Percentiles rank a stretch among this genome's conserved stretches.
These are phyloP conservation scores for Patellifolia procumbens DNA, from an alignment of 179 eudicot species.

Conservation along the genomic window DNA sequence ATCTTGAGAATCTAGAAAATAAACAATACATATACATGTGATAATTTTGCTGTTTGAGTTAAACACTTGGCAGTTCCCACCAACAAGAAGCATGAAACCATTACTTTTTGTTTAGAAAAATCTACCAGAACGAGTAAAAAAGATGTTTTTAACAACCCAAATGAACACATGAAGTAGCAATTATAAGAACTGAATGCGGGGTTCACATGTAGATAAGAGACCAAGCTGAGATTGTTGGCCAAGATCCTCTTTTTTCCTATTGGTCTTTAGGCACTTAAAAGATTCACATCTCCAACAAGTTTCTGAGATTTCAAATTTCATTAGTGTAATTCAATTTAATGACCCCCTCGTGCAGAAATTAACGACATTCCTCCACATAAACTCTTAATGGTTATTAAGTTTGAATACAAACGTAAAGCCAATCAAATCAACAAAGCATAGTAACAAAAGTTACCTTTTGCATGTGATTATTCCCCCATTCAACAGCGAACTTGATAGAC, in stretches of 20 bases:
- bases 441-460: constrained; percentile 50
- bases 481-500: constrained; percentile 84
- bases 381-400: background rate
- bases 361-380: background rate
- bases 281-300: background rate
- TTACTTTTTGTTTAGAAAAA: no score
- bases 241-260: background rate
- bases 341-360: no score
- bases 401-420: background rate
- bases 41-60: background rate
- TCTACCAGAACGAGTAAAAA: no score
- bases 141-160: background rate
- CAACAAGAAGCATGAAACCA: background rate
- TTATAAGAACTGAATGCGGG: background rate
- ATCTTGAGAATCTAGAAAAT: background rate
- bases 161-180: background rate
- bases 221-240: background rate
- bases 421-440: background rate
- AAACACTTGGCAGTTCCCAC: background rate
- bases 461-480: constrained; percentile 79
- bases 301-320: no score
- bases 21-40: no score
- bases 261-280: background rate
- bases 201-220: background rate
- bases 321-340: background rate